Evolutionary conservation across 768 basidiomycete genomes (phyloP).

Genomic region (Tricholomella constricta): DNA sequence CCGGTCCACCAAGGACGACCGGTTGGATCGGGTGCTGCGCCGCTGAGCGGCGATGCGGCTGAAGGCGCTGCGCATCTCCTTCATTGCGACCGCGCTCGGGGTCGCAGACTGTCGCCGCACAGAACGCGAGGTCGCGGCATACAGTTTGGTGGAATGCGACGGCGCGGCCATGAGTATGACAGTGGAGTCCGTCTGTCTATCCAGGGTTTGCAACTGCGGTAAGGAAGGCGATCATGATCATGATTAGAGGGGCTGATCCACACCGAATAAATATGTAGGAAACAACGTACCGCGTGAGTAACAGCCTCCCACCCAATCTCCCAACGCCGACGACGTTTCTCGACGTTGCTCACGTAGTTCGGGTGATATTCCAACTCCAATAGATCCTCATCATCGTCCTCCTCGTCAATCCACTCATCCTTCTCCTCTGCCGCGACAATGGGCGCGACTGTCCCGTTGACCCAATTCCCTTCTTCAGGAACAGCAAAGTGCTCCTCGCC

Average conservation of each 20-base stretch:
- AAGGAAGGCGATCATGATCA: too few relatives aligned
- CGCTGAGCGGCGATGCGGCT: slow-evolving; percentile 59
- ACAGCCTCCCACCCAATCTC: slow-evolving; percentile 76
- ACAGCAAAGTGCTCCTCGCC: slow-evolving; percentile 55
- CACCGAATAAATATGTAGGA: neutral
- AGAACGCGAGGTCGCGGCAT: slow-evolving; percentile 65
- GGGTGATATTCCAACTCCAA: slow-evolving; percentile 80
- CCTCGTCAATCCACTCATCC: slow-evolving; percentile 74
- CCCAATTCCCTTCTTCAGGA: slow-evolving; percentile 41
- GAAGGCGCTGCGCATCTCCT: slow-evolving; percentile 58
- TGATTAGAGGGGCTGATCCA: neutral
- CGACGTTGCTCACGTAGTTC: slow-evolving; percentile 61
- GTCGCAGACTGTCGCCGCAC: slow-evolving; percentile 59
- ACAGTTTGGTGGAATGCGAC: slow-evolving; percentile 67
- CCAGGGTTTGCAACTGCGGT: slow-evolving; percentile 71
- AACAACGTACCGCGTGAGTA: slow-evolving; percentile 61
- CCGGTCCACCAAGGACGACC: slow-evolving; percentile 46
- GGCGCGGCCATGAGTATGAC: slow-evolving; percentile 76
- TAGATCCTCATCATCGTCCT: slow-evolving; percentile 70
- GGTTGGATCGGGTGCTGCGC: slow-evolving; percentile 44
- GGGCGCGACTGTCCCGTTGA: slow-evolving; percentile 24
- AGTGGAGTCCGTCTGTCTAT: slow-evolving; percentile 80
- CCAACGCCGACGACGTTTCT: slow-evolving; percentile 72
- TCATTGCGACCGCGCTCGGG: slow-evolving; percentile 49
- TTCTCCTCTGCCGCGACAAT: slow-evolving; percentile 39